phyloP scores from a whole-genome alignment of 31 red algal genomes.

The Pterothamnion heteromorphum region DNA sequence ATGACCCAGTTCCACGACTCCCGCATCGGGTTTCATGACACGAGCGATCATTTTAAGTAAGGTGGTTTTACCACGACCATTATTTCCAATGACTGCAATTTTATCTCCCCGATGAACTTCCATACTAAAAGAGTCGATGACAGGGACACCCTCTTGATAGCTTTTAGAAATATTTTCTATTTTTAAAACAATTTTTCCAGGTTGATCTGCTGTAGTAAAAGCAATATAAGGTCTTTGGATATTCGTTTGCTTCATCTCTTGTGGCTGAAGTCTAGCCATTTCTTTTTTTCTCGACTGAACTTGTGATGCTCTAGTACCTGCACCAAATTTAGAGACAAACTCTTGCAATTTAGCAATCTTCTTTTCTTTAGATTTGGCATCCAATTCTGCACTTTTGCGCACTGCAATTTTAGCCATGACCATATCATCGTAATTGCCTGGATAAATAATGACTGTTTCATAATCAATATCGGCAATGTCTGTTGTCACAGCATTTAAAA shows the following conservation, averaged over 20 bases:
- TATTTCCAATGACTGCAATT: slow-evolving; percentile 87
- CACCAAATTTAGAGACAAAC: slow-evolving; percentile 71
- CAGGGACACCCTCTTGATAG: slow-evolving; percentile 61
- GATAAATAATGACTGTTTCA: slow-evolving; percentile 82
- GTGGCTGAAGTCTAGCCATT: slow-evolving; percentile 73
- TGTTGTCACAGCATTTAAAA: slow-evolving; percentile 86
- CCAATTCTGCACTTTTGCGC: slow-evolving; percentile 75
- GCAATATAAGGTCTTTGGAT: too few relatives aligned
- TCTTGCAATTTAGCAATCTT: slow-evolving; percentile 83
- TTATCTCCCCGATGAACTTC: slow-evolving; percentile 90
- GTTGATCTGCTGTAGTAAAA: slow-evolving; percentile 89
- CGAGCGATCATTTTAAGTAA: slow-evolving; percentile 81
- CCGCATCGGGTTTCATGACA: slow-evolving; percentile 63
- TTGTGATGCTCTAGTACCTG: slow-evolving; percentile 73
- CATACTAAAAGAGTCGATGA: slow-evolving; percentile 68
- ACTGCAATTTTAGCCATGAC: slow-evolving; percentile 74
- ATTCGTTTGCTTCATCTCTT: slow-evolving; percentile 73
- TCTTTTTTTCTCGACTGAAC: slow-evolving; percentile 89
- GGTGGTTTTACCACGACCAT: slow-evolving; percentile 91
- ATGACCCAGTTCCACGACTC: slow-evolving; percentile 54
- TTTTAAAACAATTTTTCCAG: slow-evolving; percentile 70
- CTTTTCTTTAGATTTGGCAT: slow-evolving; percentile 82
- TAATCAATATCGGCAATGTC: slow-evolving; percentile 93
- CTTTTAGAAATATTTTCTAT: slow-evolving; percentile 76
- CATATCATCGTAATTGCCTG: slow-evolving; percentile 86